phyloP scores from a whole-genome alignment of 2,329 filamentous ascomycete species.

The Pyrenophora teres region DNA sequence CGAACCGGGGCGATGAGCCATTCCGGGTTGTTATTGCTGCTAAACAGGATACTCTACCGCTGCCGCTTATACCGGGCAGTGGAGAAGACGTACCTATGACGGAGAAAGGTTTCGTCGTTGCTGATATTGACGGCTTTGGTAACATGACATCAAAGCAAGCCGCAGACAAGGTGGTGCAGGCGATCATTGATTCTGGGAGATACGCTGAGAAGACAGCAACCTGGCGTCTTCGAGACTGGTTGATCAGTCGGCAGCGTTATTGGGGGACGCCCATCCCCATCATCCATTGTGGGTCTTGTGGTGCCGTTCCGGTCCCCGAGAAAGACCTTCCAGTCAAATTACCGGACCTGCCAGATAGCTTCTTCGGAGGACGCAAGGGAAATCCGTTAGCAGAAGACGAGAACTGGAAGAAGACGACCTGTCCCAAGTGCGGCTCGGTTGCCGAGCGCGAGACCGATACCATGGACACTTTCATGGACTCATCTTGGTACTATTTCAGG shows the following conservation, averaged over 20 bases:
- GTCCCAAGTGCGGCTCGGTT: slow-evolving; percentile 71
- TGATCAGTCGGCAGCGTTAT: slow-evolving; percentile 89
- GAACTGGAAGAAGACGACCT: slow-evolving; percentile 75
- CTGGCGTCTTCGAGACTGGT: slow-evolving; percentile 86
- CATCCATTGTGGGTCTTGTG: slow-evolving; percentile 77
- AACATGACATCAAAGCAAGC: slow-evolving; percentile 68
- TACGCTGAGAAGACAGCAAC: slow-evolving; percentile 69
- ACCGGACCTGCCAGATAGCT: slow-evolving; percentile 70
- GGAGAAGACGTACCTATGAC: slow-evolving; percentile 62
- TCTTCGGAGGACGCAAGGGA: slow-evolving; percentile 70
- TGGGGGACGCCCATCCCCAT: slow-evolving; percentile 93
- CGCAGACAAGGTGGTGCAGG: slow-evolving; percentile 61
- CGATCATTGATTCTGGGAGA: slow-evolving; percentile 54
- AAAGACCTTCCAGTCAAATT: slow-evolving; percentile 77
- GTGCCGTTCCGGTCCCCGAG: slow-evolving; percentile 76
- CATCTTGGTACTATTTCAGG: slow-evolving; percentile 89
- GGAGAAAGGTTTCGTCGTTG: slow-evolving; percentile 69
- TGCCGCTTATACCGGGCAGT: slow-evolving; percentile 26
- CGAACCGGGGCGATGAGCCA: slow-evolving; percentile 65
- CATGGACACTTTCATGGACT: slow-evolving; percentile 96
- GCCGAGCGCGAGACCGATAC: slow-evolving; percentile 88
- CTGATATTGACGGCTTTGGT: slow-evolving; percentile 66
- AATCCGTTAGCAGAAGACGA: slow-evolving; percentile 75
- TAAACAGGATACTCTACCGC: slow-evolving; percentile 9
- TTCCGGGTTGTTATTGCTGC: slow-evolving; percentile 61